Evolutionary conservation across 371 early-diverging fungal species (phyloP), one percentile per base, ranked within the genome.

Genomic region (Lichtheimia hyalospora): DNA sequence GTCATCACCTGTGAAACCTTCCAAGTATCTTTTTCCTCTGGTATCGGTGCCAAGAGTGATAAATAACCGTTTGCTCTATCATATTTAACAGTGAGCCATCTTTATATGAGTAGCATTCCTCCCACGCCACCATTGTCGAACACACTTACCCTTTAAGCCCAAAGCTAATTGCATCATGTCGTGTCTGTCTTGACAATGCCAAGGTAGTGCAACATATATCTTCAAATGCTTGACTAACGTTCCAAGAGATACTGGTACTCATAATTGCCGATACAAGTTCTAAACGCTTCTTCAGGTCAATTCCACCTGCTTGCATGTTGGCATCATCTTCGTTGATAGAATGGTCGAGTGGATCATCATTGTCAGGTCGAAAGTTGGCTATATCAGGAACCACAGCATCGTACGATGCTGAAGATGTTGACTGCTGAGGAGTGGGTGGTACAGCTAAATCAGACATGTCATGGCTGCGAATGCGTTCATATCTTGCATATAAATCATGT

Each of bases 71-170:
- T 69, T 2, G 70, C 68, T 8, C 75, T 77, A 46, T 16, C 34
- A 34, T 10, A 5, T 1, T 10, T 10, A 34, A 34, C 10, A 8
- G 10, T 34, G 34, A 34, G 34, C 34, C 28, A 28, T 28, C 3
- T 5, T 25, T 20, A 50, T 50, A 50, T 20, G 13, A 15, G 24
- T 14, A 51, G 23, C 20, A 23, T 25, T 28, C n/a, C 20, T 5
- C 3, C 10, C 14, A 51, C 5, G 24, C 7, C 15, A 49, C 3
- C 24, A 14, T 10, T 12, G 20, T 23, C 10, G 18, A 14, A 16
- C 12, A 20, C 1, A 2, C 59, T 62, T 83, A 88, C 88, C 90
- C 89, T 68, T 84, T 75, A 46, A 85, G 67, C 3, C 90, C 89
- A 52, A 82, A 73, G 7, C 83, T 71, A 1, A 84, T 67, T 1